A percentile compares a stretch with the other conserved stretches of the same genome.
Conservation (phyloP, 495 filamentous ascomycete species). For the Tricharina praecox region DNA sequence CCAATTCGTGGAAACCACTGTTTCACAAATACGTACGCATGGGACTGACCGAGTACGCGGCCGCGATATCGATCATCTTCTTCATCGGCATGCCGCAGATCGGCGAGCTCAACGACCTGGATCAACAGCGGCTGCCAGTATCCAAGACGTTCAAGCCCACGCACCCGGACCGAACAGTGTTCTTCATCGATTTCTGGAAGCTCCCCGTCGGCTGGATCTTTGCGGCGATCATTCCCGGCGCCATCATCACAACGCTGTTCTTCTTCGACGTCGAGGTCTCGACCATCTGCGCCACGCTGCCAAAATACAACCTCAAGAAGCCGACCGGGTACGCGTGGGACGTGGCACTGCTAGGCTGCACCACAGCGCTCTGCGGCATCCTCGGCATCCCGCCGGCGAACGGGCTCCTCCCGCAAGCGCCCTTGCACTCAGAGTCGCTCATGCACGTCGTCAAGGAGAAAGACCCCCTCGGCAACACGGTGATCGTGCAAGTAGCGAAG, state of each 20-base stretch:
- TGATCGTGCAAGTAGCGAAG: constrained; percentile 28
- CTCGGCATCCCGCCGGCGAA: constrained; percentile 54
- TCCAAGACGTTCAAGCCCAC: constrained; percentile 43
- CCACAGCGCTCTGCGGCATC: constrained; percentile 51
- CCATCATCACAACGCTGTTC: constrained; percentile 53
- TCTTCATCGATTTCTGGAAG: constrained; percentile 52
- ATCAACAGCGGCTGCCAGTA: constrained; percentile 45
- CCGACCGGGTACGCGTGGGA: constrained; percentile 58
- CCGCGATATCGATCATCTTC: constrained; percentile 52
- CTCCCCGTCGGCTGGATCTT: constrained; percentile 46
- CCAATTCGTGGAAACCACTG: constrained; percentile 41
- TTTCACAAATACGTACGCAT: constrained; percentile 52
- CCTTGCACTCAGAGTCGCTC: constrained; percentile 49
- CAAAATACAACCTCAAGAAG: constrained; percentile 48
- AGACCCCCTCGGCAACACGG: constrained; percentile 15
- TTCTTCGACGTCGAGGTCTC: constrained; percentile 63
- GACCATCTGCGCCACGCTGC: constrained; percentile 57
- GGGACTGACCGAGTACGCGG: constrained; percentile 50
- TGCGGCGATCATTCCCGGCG: constrained; percentile 44
- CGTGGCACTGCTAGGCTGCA: constrained; percentile 48
- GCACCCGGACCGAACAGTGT: constrained; percentile 38
- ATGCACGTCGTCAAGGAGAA: constrained; percentile 38
- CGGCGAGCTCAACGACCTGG: constrained; percentile 44
- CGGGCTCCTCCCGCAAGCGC: constrained; percentile 52
- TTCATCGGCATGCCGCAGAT: constrained; percentile 51